Evolutionary conservation across 2,329 filamentous ascomycete species (phyloP), one percentile per base, ranked within the genome.

Genomic region (Alternaria brassicicola): DNA sequence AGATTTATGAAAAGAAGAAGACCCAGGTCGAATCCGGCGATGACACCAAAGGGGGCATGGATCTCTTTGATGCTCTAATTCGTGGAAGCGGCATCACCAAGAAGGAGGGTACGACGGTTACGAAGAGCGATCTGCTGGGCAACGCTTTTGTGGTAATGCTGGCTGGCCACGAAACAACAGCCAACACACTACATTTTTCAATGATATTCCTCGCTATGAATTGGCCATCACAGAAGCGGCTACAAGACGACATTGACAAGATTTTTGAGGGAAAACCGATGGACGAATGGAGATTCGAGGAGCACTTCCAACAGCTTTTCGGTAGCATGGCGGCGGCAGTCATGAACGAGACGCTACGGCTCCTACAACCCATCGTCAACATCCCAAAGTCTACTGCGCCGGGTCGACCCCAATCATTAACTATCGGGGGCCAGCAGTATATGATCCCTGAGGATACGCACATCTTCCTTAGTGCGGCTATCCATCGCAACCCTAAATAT

Each of bases 161-260:
- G 1, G 91, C 91, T 0, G 91, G 91, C 12, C 90, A 95, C 76
- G 91, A 95, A 76, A 93, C 91, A 1, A 90, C 90, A 2, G 90
- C 90, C 46, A 92, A 91, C 74, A 84, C 86, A 4, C 81, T 93
- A 36, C 89, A 93, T 77, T 93, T 91, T 72, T 83, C 87, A 2
- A 77, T 93, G 4, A 72, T 92, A 33, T 83, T 87, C 65, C 83
- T 94, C 6, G 91, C 90, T 13, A 84, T 86, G 66, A 84, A 88
- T 66, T 86, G 86, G 6, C 76, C 80, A 1, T 84, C 84, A 1
- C 91, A 95, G 70, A 83, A 85, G 23, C 81, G 81, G 6, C 77
- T 94, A 3, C 91, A 94, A 66, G 78, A 82, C 42, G 90, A 93
- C 60, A 78, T 95, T 25, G 88, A 92, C 71, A 77, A 79, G 13